These are phyloP conservation scores for Eucalyptus curtisii DNA, from an alignment of 345 rosid species.

Conservation along the genomic window DNA sequence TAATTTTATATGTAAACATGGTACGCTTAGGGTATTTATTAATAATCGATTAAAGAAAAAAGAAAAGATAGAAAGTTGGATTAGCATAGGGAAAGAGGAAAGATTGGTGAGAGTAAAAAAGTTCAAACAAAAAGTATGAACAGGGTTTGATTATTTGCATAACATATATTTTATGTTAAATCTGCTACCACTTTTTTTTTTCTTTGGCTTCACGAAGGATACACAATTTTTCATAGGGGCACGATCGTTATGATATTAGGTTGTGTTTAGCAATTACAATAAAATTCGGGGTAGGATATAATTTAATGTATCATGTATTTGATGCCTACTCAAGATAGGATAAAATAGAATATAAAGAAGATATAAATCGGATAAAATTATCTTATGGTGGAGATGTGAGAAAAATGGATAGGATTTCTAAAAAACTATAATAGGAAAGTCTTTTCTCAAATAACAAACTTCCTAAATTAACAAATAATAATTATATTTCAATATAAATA, in stretches of 20 bases:
- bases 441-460: too few relatives aligned
- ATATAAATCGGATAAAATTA: too few relatives aligned
- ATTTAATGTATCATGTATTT: fast-evolving
- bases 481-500: too few relatives aligned
- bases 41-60: not conserved
- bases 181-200: not conserved
- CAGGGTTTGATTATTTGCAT: not conserved
- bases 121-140: not conserved
- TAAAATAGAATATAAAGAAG: too few relatives aligned
- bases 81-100: not conserved
- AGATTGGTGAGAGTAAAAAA: not conserved
- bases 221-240: not conserved
- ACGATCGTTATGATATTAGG: not conserved
- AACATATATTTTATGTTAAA: not conserved
- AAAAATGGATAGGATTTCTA: fast-evolving
- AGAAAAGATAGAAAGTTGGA: not conserved
- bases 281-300: fast-evolving
- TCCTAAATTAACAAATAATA: too few relatives aligned
- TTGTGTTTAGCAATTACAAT: too few relatives aligned
- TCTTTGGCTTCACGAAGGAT: not conserved
- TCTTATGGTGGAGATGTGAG: too few relatives aligned
- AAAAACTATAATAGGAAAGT: too few relatives aligned
- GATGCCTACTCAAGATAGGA: too few relatives aligned
- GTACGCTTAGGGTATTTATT: not conserved
- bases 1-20: not conserved